Percentiles rank a stretch among this genome's conserved stretches.
Conservation (phyloP, 768 basidiomycete genomes). For the Trametes elegans region DNA sequence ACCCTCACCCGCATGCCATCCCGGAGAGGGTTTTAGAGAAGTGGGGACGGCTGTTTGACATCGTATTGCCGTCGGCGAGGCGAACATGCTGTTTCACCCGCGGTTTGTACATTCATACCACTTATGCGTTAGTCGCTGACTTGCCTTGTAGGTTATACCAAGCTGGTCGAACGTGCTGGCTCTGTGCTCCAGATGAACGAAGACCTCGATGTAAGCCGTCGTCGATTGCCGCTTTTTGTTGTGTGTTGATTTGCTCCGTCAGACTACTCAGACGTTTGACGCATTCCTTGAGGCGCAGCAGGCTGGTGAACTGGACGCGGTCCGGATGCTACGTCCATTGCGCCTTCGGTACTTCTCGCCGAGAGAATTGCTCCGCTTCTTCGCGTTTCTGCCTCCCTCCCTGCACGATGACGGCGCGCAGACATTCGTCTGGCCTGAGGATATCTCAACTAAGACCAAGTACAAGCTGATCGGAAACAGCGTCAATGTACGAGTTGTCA, state of each 20-base stretch:
- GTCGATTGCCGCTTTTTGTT: not conserved
- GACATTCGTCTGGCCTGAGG: conserved; percentile 60
- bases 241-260: not conserved
- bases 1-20: conserved; percentile 35
- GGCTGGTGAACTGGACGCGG: conserved; percentile 39
- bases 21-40: conserved; percentile 63
- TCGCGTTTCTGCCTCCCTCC: conserved; percentile 48
- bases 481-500: conserved; percentile 74
- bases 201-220: conserved; percentile 50
- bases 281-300: conserved; percentile 48
- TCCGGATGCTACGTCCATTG: conserved; percentile 57
- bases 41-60: conserved; percentile 82
- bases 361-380: conserved; percentile 65
- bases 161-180: conserved; percentile 72
- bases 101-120: conserved; percentile 39
- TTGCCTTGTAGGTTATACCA: conserved; percentile 60
- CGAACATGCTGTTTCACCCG: conserved; percentile 81
- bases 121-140: not conserved
- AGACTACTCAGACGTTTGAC: conserved; percentile 65
- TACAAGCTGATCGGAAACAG: conserved; percentile 83
- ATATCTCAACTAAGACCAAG: conserved; percentile 62
- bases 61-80: conserved; percentile 59
- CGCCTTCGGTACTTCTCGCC: conserved; percentile 75
- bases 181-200: conserved; percentile 76
- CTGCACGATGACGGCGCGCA: not conserved